phyloP scores from a whole-genome alignment of 768 basidiomycete species.

The Lactarius quietus region DNA sequence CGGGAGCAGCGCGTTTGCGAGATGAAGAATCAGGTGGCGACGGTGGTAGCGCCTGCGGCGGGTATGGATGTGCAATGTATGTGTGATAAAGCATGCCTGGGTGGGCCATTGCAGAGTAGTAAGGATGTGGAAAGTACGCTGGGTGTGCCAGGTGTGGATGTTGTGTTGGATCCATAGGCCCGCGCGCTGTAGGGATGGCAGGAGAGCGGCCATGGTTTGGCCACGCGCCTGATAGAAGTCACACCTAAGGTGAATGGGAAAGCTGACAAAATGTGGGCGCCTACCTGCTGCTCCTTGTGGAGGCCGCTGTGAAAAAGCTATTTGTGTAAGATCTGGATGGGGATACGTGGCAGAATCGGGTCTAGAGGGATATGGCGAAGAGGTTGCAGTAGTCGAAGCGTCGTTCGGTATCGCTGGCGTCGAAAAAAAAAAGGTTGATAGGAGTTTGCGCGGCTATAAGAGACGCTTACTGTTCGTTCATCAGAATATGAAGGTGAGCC shows the following conservation, averaged over 20 bases:
- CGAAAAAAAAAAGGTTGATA: slow-evolving; percentile 17
- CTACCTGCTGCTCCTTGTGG: slow-evolving; percentile 1
- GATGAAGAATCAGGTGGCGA: slow-evolving; percentile 6
- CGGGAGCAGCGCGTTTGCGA: slow-evolving; percentile 15
- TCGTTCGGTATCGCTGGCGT: slow-evolving; percentile 23
- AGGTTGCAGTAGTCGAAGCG: slow-evolving; percentile 1
- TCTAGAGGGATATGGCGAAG: slow-evolving; percentile 21
- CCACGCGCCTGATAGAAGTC: slow-evolving; percentile 17
- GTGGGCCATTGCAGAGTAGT: slow-evolving; percentile 17
- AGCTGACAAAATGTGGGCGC: neutral
- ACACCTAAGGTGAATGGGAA: slow-evolving; percentile 1
- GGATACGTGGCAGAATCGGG: slow-evolving; percentile 20
- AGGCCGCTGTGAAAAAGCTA: slow-evolving; percentile 10
- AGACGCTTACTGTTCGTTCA: slow-evolving; percentile 50
- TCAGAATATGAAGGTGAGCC: slow-evolving; percentile 52
- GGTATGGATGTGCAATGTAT: slow-evolving; percentile 18
- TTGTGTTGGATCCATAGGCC: slow-evolving; percentile 7
- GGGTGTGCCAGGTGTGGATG: slow-evolving; percentile 8
- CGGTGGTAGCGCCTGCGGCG: neutral
- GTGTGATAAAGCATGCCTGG: slow-evolving; percentile 21
- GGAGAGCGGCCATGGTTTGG: slow-evolving; percentile 13
- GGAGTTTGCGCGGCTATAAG: slow-evolving; percentile 14
- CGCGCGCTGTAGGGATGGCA: slow-evolving; percentile 1
- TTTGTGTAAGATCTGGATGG: slow-evolving; percentile 2
- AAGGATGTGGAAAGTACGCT: slow-evolving; percentile 18